Evolutionary conservation across 73 alveolate species (phyloP).

Genomic region (Blepharisma stoltei): DNA sequence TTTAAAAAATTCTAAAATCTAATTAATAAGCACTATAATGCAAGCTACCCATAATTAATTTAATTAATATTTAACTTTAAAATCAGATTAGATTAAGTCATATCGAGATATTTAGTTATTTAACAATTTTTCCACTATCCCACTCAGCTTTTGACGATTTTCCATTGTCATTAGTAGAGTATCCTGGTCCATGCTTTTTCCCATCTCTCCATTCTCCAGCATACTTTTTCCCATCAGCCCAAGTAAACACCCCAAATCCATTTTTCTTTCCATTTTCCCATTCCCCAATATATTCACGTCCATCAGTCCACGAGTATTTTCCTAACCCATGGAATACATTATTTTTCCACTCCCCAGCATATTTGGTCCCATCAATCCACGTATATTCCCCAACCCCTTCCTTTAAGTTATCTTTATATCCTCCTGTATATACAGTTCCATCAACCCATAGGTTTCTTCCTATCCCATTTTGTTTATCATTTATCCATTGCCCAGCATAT

Average conservation of each 20-base stretch:
- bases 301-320: conserved; percentile 34
- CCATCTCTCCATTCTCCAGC: conserved; percentile 51
- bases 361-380: conserved; percentile 47
- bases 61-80: too few relatives aligned
- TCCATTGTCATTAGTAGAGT: conserved; percentile 59
- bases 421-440: conserved; percentile 40
- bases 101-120: too few relatives aligned
- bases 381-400: conserved; percentile 37
- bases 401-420: conserved; percentile 37
- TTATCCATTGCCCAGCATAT: conserved; percentile 65
- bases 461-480: conserved; percentile 71
- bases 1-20: too few relatives aligned
- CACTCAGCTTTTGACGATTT: conserved; percentile 50
- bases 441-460: conserved; percentile 76
- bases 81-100: too few relatives aligned
- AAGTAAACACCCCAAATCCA: conserved; percentile 54
- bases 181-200: conserved; percentile 56
- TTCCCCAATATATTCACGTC: conserved; percentile 52
- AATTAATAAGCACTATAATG: too few relatives aligned
- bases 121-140: conserved; percentile 45
- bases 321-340: conserved; percentile 47
- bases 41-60: too few relatives aligned
- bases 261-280: conserved; percentile 44
- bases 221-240: conserved; percentile 69
- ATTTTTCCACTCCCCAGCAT: conserved; percentile 39